Evolutionary conservation across 192 early-diverging fungal genomes (phyloP), one percentile per base, ranked within the genome.

Genomic region (Glomus cerebriforme): DNA sequence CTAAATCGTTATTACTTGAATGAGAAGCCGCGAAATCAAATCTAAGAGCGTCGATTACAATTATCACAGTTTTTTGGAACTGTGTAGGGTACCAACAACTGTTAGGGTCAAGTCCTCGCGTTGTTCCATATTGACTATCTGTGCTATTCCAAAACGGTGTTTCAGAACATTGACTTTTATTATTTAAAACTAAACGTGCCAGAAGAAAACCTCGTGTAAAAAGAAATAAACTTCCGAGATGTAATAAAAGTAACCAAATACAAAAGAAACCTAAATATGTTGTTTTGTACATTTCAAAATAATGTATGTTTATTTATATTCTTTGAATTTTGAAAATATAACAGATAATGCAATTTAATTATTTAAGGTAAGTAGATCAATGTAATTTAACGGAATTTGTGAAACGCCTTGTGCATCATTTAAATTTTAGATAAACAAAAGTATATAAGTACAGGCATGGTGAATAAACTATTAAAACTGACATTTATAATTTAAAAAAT

Each of bases 31-130:
- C 81, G 47, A 85, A 85, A 84, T 95, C 91, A 70, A 90, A 88
- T 24, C 94, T 90, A 70, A 94, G 73, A 1, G 93, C 93, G 79
- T 95, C 94, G 75, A 95, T 87, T 7, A 95, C 73, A 7, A 95
- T 83, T 2, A 94, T 72, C 7, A 95, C 82, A 1, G 86, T 82
- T 65, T 87, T 85, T 75, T 89, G 83, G 83, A 87, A 92, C 32
- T 87, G 87, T 43, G 85, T 82, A 27, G 82, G 77, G 47, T 82
- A 78, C 84, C 87, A 87, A 77, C 87, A 84, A 69, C 67, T 69
- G 32, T 73, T n/a, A 63, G 35, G 31, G n/a, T 31, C 29, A 4
- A 75, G 59, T 24, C 76, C 72, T 24, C 76, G 79, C n/a, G 78
- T 82, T 76, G 60, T 70, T 80, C 12, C 39, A 43, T 43, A 73